Conservation (phyloP, 1,284 basidiomycete species). For the Leccinum pachyderme region DNA sequence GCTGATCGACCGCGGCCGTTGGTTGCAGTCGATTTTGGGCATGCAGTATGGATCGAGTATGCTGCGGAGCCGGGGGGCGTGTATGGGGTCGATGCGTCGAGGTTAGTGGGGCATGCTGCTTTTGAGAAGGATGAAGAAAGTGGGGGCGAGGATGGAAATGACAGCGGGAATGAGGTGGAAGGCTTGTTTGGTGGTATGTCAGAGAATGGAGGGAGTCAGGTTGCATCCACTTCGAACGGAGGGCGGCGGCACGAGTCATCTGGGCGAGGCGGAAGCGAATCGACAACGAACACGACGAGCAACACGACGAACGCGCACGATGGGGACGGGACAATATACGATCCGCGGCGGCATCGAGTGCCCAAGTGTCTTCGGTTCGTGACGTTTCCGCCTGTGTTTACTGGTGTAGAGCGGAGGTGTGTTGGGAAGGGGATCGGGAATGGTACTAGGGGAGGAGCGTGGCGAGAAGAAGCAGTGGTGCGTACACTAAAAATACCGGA, state of each 20-base stretch:
- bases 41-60: slow-evolving; percentile 73
- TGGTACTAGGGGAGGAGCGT: slow-evolving; percentile 14
- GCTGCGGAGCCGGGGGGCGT: slow-evolving; percentile 37
- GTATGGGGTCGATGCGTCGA: slow-evolving; percentile 29
- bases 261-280: slow-evolving; percentile 6
- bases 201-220: background rate
- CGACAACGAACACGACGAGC: background rate
- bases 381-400: slow-evolving; percentile 59
- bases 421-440: background rate
- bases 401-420: slow-evolving; percentile 30
- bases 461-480: slow-evolving; percentile 45
- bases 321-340: slow-evolving; percentile 22
- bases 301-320: slow-evolving; percentile 18
- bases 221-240: slow-evolving; percentile 1
- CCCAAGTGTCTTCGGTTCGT: slow-evolving; percentile 62
- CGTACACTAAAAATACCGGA: slow-evolving; percentile 60
- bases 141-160: slow-evolving; percentile 4
- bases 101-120: slow-evolving; percentile 15
- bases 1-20: slow-evolving; percentile 58
- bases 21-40: slow-evolving; percentile 76
- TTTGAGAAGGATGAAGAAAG: slow-evolving; percentile 25
- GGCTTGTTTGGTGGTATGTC: background rate
- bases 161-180: background rate
- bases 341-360: slow-evolving; percentile 33
- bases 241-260: background rate